phyloP scores from a whole-genome alignment of 257 asterid species.

The Galeopsis tetrahit region DNA sequence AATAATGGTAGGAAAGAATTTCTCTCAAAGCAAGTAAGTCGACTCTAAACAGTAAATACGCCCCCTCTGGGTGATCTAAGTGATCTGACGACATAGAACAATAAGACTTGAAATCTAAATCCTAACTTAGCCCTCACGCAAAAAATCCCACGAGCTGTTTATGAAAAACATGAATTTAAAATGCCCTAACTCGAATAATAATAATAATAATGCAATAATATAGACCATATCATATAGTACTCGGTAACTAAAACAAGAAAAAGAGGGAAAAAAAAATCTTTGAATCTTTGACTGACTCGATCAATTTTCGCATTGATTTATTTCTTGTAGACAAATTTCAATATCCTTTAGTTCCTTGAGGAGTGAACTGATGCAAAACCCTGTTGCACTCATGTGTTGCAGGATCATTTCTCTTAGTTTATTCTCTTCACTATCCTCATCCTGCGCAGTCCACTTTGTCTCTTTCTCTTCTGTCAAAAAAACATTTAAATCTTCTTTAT shows the following conservation, averaged over 20 bases:
- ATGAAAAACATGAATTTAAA: no score
- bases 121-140: no score
- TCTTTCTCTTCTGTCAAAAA: slow-evolving; percentile 27
- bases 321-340: slow-evolving; percentile 33
- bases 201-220: no score
- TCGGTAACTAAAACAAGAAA: background rate
- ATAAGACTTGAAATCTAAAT: no score
- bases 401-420: slow-evolving; percentile 27
- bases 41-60: no score
- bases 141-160: no score
- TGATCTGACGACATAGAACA: no score
- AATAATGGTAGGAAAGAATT: no score
- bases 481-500: slow-evolving; percentile 5
- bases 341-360: slow-evolving; percentile 39
- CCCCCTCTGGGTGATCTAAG: no score
- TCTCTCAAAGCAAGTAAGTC: no score
- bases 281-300: background rate
- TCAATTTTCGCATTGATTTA: slow-evolving; percentile 38
- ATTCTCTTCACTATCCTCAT: slow-evolving; percentile 30
- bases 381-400: slow-evolving; percentile 38
- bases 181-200: no score
- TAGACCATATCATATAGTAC: background rate
- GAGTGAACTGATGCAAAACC: slow-evolving; percentile 45
- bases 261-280: background rate
- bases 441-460: slow-evolving; percentile 18